Evolutionary conservation across 129 eudicot species (phyloP).

Genomic region (Scalesia atractyloides): DNA sequence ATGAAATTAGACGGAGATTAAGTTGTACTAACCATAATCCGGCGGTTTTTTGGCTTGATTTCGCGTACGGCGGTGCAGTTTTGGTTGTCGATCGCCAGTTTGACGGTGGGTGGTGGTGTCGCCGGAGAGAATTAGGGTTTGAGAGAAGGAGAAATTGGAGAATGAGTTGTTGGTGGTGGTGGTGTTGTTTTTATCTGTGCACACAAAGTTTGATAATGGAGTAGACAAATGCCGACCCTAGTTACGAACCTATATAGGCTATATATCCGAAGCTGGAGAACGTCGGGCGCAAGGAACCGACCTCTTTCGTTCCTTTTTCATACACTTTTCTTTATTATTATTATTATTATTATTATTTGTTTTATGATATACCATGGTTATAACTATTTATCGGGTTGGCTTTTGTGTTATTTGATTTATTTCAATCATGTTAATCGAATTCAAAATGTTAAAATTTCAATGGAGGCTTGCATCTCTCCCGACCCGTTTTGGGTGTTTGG

Average conservation of each 20-base stretch:
- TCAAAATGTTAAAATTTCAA: too few species aligned
- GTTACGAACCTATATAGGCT: neutral
- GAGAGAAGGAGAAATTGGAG: neutral
- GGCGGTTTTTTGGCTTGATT: constrained; percentile 67
- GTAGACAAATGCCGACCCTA: constrained; percentile 31
- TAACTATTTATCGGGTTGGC: too few species aligned
- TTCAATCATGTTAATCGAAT: too few species aligned
- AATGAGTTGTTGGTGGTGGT: neutral
- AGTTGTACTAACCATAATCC: constrained; percentile 52
- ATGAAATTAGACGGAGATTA: neutral
- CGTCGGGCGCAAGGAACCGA: constrained; percentile 40
- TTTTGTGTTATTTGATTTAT: too few species aligned
- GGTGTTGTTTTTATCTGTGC: constrained; percentile 25
- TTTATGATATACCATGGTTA: too few species aligned
- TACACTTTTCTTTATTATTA: constrained; percentile 19
- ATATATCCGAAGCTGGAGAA: constrained; percentile 9
- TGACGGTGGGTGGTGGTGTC: constrained; percentile 26
- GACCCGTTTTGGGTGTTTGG: too few species aligned
- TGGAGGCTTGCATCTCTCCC: too few species aligned
- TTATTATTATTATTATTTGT: too few species aligned
- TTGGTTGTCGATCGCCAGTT: constrained; percentile 76
- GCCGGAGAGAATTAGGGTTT: neutral
- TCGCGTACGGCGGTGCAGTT: constrained; percentile 49
- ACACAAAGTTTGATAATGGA: constrained; percentile 25
- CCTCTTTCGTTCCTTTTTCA: constrained; percentile 32